These are phyloP conservation scores for Tagetes patula DNA, from an alignment of 129 eudicot species.

Conservation along the genomic window DNA sequence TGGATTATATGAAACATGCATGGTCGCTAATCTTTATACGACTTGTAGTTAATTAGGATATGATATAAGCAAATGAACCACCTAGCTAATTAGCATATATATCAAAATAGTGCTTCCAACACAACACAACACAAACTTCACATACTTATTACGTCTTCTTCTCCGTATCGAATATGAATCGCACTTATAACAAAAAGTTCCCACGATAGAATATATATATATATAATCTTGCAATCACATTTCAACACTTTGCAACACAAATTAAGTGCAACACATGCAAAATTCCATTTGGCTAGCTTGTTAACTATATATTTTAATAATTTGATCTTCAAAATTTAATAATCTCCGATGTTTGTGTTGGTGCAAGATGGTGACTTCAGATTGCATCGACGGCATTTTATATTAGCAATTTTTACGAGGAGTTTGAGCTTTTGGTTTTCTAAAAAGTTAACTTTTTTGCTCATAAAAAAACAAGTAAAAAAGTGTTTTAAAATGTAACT, in stretches of 20 bases:
- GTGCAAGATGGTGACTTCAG: slow-evolving; percentile 44
- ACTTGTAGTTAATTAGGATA: slow-evolving; percentile 26
- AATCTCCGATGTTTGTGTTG: slow-evolving; percentile 15
- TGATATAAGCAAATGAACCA: slow-evolving; percentile 24
- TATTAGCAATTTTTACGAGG: background rate
- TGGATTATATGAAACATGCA: background rate
- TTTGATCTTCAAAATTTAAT: background rate
- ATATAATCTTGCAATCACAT: slow-evolving; percentile 27
- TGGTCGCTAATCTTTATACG: background rate
- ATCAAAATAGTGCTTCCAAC: slow-evolving; percentile 36
- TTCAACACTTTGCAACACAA: slow-evolving; percentile 38
- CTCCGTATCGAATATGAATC: slow-evolving; percentile 31
- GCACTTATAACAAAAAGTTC: slow-evolving; percentile 25
- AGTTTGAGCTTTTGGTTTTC: background rate
- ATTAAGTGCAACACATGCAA: slow-evolving; percentile 32
- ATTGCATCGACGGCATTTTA: slow-evolving; percentile 32
- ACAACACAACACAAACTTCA: slow-evolving; percentile 25
- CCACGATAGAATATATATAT: slow-evolving; percentile 10
- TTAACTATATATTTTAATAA: slow-evolving; percentile 26
- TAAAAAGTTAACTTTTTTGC: background rate
- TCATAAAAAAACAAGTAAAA: background rate
- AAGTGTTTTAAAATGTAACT: background rate
- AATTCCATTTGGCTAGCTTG: slow-evolving; percentile 24
- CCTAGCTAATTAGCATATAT: background rate
- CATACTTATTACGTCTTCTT: slow-evolving; percentile 27